Percentiles rank a stretch among this genome's conserved stretches.
These are phyloP conservation scores for Plasmopara viticola DNA, from an alignment of 352 stramenopile species.

Conservation along the genomic window DNA sequence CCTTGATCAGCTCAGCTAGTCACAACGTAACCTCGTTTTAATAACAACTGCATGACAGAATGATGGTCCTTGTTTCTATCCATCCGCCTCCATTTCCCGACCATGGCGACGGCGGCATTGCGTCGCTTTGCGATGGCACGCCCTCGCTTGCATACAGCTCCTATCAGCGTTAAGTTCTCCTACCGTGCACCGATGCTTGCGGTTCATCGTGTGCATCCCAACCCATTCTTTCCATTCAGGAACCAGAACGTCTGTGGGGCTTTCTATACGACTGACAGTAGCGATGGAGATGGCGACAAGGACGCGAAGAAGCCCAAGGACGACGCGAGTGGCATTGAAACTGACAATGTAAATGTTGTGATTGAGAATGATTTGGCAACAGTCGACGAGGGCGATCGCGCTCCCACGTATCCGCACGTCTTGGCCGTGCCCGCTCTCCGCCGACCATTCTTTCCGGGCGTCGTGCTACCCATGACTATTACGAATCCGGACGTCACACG, in stretches of 20 bases:
- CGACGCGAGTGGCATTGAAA: constrained; percentile 8
- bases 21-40: background rate
- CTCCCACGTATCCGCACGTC: constrained; percentile 66
- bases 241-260: constrained; percentile 9
- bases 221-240: constrained; percentile 10
- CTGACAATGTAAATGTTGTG: constrained; percentile 34
- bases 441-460: constrained; percentile 74
- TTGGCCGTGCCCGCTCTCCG: constrained; percentile 70
- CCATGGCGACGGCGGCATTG: constrained; percentile 36
- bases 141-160: constrained; percentile 2
- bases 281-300: constrained; percentile 14
- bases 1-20: constrained; percentile 45
- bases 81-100: background rate
- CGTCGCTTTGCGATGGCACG: constrained; percentile 28
- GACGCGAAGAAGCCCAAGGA: constrained; percentile 25
- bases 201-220: constrained; percentile 1
- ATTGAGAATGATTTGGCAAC: constrained; percentile 53
- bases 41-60: constrained; percentile 2
- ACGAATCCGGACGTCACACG: constrained; percentile 83
- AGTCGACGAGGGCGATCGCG: constrained; percentile 59
- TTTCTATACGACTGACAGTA: constrained; percentile 27
- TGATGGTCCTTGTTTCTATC: constrained; percentile 4
- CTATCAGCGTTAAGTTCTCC: background rate
- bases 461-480: constrained; percentile 83
- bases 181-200: constrained; percentile 7